Conservation (phyloP, 305 asterid species). For the Caryopteris hybrid region DNA sequence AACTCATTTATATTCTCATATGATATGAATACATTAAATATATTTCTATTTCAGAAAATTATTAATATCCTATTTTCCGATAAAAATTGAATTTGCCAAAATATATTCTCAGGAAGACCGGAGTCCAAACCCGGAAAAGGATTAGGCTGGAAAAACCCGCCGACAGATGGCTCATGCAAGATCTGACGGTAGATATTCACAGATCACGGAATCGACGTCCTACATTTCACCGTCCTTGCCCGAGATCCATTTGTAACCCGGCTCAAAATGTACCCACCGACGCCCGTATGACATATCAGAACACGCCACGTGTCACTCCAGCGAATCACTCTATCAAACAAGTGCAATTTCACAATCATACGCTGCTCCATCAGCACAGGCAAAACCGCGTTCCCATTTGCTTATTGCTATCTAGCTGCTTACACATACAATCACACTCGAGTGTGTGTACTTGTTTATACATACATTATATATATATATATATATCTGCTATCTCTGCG, state of each 20-base stretch:
- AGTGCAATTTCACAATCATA: neutral
- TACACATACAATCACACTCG: conserved; percentile 15
- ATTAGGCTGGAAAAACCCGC: neutral
- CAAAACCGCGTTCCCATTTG: conserved; percentile 27
- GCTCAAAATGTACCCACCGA: conserved; percentile 18
- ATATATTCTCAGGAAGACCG: no score
- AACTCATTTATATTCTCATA: no score
- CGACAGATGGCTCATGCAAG: neutral
- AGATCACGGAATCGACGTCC: conserved; percentile 4
- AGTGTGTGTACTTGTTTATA: neutral
- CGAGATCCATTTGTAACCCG: conserved; percentile 8
- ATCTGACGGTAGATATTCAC: conserved; percentile 5
- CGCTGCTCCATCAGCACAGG: neutral
- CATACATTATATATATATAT: neutral
- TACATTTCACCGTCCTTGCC: neutral
- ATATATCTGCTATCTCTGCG: neutral
- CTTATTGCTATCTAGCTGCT: neutral
- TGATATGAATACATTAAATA: no score
- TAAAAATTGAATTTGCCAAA: no score
- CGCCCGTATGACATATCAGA: conserved; percentile 1
- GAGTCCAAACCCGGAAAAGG: neutral
- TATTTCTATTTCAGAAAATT: no score
- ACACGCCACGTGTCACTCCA: conserved; percentile 15
- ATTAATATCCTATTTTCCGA: no score
- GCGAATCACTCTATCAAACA: neutral